Base-by-base conservation (phyloP, 2,329 filamentous ascomycete species). In the Mycogone perniciosa region DNA sequence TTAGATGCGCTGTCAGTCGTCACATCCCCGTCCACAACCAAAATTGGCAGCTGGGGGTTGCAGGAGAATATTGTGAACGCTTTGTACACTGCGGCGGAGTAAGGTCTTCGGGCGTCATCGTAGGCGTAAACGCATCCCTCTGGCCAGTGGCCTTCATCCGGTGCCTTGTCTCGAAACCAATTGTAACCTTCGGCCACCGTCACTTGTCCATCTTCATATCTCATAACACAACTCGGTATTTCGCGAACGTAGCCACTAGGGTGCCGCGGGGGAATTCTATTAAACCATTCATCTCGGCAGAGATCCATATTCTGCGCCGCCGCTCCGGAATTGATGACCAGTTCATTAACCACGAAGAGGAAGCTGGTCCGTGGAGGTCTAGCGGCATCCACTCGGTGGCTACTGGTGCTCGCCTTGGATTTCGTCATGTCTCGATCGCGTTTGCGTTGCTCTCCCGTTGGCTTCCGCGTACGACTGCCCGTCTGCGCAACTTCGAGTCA, bases 261-360 rank as follows among this genome's bases (percentile, higher is more conserved):
- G 0, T 26, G 4, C 1, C 40, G 45, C 0, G 68, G 71, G 0
- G 71, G 71, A 4, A 67, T 45, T 1, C 27, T 46, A 35, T 71
- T 69, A n/a, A 58, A 50, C 60, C 57, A 68, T 4, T 29, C 7
- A 37, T 62, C 60, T 8, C 47, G 40, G 13, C 56, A 47, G n/a
- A 47, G 40, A 11, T 57, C 31, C 4, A 33, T 13, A 20, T 20
- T 7, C 0, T 42, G 48, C 6, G 56, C 20, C 20, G 20, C 20
- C 20, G 20, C 20, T 20, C 20, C 57, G 5, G 43, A 42, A 6
- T 57, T 40, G 26, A 68, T 50, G 1, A 49, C 5, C 4, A 71
- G 57, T 38, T 71, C 64, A 51, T 71, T 71, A 41, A 71, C 60
- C 3, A 69, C 60, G 29, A 74, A 74, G 1, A 73, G 54, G 49